Conservation (phyloP, 306 rosid genomes). For the Malus asiatica region DNA sequence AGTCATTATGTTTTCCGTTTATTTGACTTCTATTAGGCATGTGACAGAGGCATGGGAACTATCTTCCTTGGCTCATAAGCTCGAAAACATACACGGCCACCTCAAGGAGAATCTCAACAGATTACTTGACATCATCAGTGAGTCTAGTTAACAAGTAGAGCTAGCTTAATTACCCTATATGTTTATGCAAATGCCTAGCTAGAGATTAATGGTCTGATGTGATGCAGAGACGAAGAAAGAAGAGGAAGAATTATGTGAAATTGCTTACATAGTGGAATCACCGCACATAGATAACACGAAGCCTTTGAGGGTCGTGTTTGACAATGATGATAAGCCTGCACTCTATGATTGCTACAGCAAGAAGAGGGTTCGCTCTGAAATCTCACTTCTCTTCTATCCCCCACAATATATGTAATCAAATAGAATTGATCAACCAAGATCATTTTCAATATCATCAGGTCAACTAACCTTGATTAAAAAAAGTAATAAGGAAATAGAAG, state of each 20-base stretch:
- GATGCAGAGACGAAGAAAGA: constrained; percentile 44
- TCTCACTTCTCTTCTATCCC: neutral
- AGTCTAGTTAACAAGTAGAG: neutral
- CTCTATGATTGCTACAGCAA: constrained; percentile 44
- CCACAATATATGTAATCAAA: neutral
- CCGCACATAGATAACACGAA: constrained; percentile 43
- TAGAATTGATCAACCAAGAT: neutral
- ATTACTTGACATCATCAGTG: neutral
- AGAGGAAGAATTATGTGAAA: constrained; percentile 28
- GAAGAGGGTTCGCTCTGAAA: constrained; percentile 33
- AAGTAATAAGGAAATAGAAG: neutral
- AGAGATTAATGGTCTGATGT: neutral
- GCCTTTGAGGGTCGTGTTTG: constrained; percentile 39
- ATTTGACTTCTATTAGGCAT: constrained; percentile 26
- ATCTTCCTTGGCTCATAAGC: constrained; percentile 57
- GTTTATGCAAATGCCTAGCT: neutral
- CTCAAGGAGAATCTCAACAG: constrained; percentile 19
- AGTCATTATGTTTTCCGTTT: neutral
- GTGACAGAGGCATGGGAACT: constrained; percentile 67
- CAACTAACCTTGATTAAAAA: neutral
- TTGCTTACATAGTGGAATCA: constrained; percentile 24
- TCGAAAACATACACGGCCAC: constrained; percentile 41
- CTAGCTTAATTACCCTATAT: neutral
- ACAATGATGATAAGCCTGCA: constrained; percentile 37
- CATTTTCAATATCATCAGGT: constrained; percentile 1